Base-by-base conservation (phyloP, 75 land plant genomes). In the Gnetum montanum region DNA sequence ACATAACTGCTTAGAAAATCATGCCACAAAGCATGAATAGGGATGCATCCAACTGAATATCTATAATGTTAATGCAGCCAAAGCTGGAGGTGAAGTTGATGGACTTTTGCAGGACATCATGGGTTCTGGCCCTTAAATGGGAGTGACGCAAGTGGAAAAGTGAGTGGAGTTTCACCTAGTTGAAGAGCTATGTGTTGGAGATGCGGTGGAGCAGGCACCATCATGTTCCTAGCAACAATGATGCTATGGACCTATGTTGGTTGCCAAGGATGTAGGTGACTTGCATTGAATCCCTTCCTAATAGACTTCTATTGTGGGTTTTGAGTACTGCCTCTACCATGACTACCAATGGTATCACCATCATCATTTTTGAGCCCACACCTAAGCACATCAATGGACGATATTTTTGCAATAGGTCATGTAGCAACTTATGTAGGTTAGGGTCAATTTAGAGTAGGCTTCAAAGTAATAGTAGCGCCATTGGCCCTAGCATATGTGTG, bases 251-350 rank as follows among this genome's bases (percentile, higher is more conserved):
- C 16, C 16, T 13, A 13, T 40, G 13, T 13, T 40, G 43, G n/a
- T 40, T 13, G 15, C 16, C 13, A 40, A 40, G 43, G 15, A 16
- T 4, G 16, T 16, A 13, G 13, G 43, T 2, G 3, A 40, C 2
- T 13, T 40, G 43, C 4, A 13, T 40, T 0, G n/a, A 2, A 40
- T 13, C n/a, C 15, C 43, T 13, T 3, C 43, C 43, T 40, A 16
- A 13, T 3, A 40, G n/a, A 16, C 13, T 12, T 13, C n/a, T 13
- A 16, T 40, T 16, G 5, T 40, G 43, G 13, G 43, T 40, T 12
- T 40, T 40, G 43, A 40, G 43, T 13, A 40, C 43, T 40, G 13
- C 43, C 43, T 40, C n/a, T 40, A 16, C 43, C 43, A 40, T 40
- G 43, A 16, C 43, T 13, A 16, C 16, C 13, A 16, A 40, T 0